Conservation (phyloP, 2,329 filamentous ascomycete species). For the Fusarium veterinarium region DNA sequence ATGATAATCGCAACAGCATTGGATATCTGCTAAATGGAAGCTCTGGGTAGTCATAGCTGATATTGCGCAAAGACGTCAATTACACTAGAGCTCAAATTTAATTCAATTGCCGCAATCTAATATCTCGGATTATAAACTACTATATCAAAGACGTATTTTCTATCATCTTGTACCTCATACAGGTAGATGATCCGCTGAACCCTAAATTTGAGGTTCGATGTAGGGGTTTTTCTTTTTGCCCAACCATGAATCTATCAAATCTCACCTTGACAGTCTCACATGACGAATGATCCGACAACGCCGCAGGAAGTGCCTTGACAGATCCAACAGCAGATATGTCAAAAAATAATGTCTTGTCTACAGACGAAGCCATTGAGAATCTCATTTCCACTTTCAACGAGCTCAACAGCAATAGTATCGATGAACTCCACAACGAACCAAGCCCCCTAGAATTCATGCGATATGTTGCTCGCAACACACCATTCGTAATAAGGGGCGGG, state of each 20-base stretch:
- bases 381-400: constrained; percentile 79
- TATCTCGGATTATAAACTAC: too few relatives aligned
- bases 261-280: not conserved
- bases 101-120: too few relatives aligned
- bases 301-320: not conserved
- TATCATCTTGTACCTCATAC: too few relatives aligned
- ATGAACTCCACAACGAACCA: constrained; percentile 72
- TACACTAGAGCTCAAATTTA: not conserved
- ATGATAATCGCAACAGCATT: not conserved
- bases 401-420: constrained; percentile 71
- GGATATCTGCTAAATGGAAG: not conserved
- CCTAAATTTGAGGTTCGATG: too few relatives aligned
- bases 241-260: too few relatives aligned
- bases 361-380: constrained; percentile 48
- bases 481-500: constrained; percentile 76
- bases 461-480: constrained; percentile 77
- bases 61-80: not conserved
- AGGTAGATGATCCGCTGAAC: too few relatives aligned
- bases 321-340: not conserved
- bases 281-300: not conserved
- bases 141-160: too few relatives aligned
- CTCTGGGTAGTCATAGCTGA: not conserved
- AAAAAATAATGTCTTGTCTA: not conserved
- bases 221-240: too few relatives aligned
- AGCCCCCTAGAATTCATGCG: constrained; percentile 84